phyloP scores from a whole-genome alignment of 768 basidiomycete genomes.

The Suillus lakei region DNA sequence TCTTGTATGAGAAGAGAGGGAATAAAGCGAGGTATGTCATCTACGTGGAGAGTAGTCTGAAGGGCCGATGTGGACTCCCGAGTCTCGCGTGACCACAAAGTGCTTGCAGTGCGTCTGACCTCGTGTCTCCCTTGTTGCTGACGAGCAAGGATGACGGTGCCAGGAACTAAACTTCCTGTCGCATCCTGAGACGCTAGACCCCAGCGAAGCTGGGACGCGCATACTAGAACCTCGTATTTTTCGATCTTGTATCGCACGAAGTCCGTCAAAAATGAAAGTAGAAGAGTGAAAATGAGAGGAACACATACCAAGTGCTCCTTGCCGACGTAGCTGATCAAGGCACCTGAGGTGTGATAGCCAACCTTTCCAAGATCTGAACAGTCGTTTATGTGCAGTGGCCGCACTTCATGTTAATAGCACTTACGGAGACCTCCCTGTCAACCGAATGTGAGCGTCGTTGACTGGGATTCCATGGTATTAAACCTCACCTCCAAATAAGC shows the following conservation, averaged over 20 bases:
- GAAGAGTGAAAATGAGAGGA: background rate
- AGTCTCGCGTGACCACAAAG: constrained; percentile 11
- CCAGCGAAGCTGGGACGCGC: constrained; percentile 39
- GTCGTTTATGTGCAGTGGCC: no score
- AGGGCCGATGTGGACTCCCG: constrained; percentile 15
- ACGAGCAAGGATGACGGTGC: constrained; percentile 35
- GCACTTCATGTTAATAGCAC: background rate
- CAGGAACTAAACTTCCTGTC: constrained; percentile 24
- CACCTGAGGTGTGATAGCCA: constrained; percentile 34
- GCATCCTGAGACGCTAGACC: constrained; percentile 23
- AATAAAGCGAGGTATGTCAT: constrained; percentile 33
- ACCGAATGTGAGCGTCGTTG: background rate
- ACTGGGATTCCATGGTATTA: background rate
- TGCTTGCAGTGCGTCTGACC: background rate
- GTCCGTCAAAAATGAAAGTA: constrained; percentile 8
- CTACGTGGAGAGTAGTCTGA: constrained; percentile 31
- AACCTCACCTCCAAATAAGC: constrained; percentile 17
- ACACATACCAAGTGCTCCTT: constrained; percentile 36
- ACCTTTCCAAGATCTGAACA: constrained; percentile 40
- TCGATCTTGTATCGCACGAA: constrained; percentile 23
- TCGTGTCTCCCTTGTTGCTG: constrained; percentile 13
- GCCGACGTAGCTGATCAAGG: constrained; percentile 37
- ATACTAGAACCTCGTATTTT: constrained; percentile 41
- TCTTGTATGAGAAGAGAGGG: constrained; percentile 23
- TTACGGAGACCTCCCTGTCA: constrained; percentile 10